phyloP scores from a whole-genome alignment of 2,329 filamentous ascomycete genomes.

The Aspergillus melleus region DNA sequence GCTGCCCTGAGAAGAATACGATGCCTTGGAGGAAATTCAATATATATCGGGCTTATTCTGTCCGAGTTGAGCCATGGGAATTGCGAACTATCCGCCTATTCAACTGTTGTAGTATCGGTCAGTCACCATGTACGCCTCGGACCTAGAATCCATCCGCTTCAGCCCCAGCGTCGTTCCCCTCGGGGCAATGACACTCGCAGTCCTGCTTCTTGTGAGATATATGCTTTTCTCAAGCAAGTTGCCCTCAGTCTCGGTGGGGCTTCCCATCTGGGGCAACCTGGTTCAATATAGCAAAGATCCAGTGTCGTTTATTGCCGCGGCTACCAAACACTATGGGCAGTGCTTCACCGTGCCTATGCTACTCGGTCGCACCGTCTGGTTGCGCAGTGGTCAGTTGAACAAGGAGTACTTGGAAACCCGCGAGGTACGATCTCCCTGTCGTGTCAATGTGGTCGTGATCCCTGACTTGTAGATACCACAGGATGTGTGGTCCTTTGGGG shows the following conservation, averaged over 20 bases:
- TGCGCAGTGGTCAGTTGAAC: neutral
- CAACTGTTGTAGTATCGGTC: neutral
- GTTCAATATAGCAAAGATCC: neutral
- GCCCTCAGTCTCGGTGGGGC: neutral
- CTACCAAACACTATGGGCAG: neutral
- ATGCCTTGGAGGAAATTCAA: neutral
- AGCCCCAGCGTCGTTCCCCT: neutral
- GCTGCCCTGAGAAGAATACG: neutral
- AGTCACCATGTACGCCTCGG: neutral
- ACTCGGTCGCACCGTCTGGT: neutral
- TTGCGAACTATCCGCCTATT: neutral
- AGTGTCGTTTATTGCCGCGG: neutral
- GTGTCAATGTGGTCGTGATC: neutral
- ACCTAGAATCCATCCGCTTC: neutral
- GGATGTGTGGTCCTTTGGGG: conserved; percentile 1
- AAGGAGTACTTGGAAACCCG: neutral
- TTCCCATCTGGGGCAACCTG: neutral
- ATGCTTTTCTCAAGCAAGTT: neutral
- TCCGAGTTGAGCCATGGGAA: neutral
- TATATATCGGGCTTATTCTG: neutral
- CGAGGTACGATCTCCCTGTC: neutral
- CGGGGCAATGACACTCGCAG: neutral
- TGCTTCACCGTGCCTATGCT: neutral
- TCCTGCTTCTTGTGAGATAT: neutral
- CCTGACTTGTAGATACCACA: neutral